Base-by-base conservation (phyloP, 108 stramenopile genomes). In the Skeletonema marinoi region DNA sequence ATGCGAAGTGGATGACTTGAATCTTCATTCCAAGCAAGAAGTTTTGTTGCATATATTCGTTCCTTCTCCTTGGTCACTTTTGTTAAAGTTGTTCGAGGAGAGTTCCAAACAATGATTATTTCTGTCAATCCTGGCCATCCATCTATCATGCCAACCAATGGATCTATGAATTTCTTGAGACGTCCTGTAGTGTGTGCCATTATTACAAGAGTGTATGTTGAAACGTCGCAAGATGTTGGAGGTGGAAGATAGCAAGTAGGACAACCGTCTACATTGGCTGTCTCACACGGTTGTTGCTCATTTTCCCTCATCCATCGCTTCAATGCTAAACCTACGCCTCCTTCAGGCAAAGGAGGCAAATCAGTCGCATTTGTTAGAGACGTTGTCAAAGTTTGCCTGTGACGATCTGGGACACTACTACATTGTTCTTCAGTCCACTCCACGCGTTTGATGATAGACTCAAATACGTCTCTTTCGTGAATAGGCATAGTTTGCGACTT, bases 101-200 rank as follows among this genome's bases (percentile, higher is more conserved):
- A 85, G 68, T 92, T 92, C 91, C 91, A 92, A 10, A 92, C 91
- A 9, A 90, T 29, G 9, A 92, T 65, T 33, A 88, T 69, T 77
- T 92, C 91, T 29, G 66, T 50, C 21, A 67, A 0, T 14, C 66
- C 66, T 29, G 11, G 39, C 66, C 66, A 67, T 16, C 19, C 12
- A 4, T 48, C 46, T 0, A 29, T 30, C 30, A 38, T 67, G 17
- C 46, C 42, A 17, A 42, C 25, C 17, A 67, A 29, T 25, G 66
- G 41, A 19, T 46, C 19, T 11, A 48, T 29, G 12, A 67, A 25
- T 21, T 46, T 46, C 3, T 31, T 16, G 3, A 67, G 42, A 5
- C 66, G 38, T 9, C 42, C 25, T 10, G 35, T 48, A 25, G 8
- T 48, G 30, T 67, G 66, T 48, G 66, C 10, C 66, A 67, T 67